Conservation (phyloP, 306 rosid species). For the Boehmeria nivea region DNA sequence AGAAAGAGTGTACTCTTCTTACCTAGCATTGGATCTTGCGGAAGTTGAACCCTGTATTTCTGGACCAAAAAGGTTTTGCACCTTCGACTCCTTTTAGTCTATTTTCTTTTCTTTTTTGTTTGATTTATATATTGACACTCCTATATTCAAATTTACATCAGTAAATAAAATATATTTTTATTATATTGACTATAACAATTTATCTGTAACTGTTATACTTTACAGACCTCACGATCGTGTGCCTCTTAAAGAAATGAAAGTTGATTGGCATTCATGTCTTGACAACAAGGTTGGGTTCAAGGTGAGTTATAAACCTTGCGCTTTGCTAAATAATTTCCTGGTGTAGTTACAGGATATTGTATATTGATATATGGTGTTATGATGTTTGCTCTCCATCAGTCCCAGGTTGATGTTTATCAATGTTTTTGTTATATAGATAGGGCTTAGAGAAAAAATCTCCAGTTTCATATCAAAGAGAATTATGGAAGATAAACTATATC, state of each 20-base stretch:
- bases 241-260: conserved; percentile 77
- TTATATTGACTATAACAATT: neutral
- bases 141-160: too few species aligned
- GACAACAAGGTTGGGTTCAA: conserved; percentile 93
- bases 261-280: conserved; percentile 90
- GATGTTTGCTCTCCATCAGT: neutral
- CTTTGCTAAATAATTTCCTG: neutral
- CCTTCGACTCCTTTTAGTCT: too few species aligned
- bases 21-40: conserved; percentile 71
- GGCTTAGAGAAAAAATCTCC: neutral
- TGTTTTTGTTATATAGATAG: neutral
- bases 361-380: neutral
- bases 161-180: too few species aligned
- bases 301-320: conserved; percentile 38
- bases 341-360: neutral
- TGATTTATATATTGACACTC: neutral
- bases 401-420: neutral
- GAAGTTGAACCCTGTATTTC: conserved; percentile 86
- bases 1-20: conserved; percentile 90
- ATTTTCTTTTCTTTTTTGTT: neutral
- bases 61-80: conserved; percentile 83
- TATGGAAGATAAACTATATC: neutral
- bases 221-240: conserved; percentile 90
- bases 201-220: conserved; percentile 14
- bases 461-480: conserved; percentile 2